Evolutionary conservation across 73 alveolate species (phyloP), one percentile per base, ranked within the genome.

Genomic region (Diophrys sp.): DNA sequence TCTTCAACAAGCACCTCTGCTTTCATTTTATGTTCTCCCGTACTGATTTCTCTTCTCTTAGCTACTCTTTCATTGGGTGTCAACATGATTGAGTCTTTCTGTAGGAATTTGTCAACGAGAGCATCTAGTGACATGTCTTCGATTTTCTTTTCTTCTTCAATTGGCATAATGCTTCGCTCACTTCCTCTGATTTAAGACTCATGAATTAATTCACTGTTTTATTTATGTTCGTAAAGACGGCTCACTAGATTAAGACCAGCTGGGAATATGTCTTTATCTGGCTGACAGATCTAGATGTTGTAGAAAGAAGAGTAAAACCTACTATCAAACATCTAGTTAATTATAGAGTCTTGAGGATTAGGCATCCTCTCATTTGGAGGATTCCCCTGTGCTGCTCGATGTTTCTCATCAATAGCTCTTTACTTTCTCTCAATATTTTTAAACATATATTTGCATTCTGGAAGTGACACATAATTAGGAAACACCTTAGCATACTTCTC

Each of bases 361-460:
- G 5, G 5, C 5, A 11, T 44, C 62, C 18, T 44, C 62, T 44
- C 18, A 11, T 44, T 44, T 18, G 5, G 5, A 44, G 62, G n/a
- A n/a, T 44, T 44, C 62, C 5, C 5, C 18, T 44, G 18, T 44
- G 18, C 33, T 33, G 1, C 29, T 14, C 79, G 30, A 11, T 88
- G 91, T 78, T 92, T 89, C 0, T 88, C 88, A 81, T 92, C 97
- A 29, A 92, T 92, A 27, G 84, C 76, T 56, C 84, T 89, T 62
- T 92, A 90, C 82, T 92, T 92, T 62, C 90, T 84, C 57, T 92
- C 93, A 66, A 92, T 89, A 73, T 89, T 92, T 44, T 81, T 78
- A 80, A 89, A 92, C 82, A 92, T 89, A 82, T 89, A 89, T 78
- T 92, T 92, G 71, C 89, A 75, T 80, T 92, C 98, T 0, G 94